Evolutionary conservation across 805 yeast genomes (phyloP).

Genomic region (Kluyveromyces aestuarii): DNA sequence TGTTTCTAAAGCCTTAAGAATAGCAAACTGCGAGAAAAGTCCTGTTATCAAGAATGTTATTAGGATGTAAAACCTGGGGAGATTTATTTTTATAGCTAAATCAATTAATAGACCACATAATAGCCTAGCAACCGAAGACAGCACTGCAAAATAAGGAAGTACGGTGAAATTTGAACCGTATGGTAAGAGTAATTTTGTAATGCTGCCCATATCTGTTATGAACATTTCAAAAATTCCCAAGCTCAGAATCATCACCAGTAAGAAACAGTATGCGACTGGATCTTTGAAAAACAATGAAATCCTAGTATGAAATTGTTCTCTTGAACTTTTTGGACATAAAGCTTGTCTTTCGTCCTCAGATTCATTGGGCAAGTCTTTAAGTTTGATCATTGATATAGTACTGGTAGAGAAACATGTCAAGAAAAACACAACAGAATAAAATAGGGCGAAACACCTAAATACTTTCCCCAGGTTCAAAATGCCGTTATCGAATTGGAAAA

Average conservation of each 20-base stretch:
- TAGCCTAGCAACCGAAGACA: slow-evolving; percentile 65
- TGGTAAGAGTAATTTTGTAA: slow-evolving; percentile 34
- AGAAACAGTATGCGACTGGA: slow-evolving; percentile 53
- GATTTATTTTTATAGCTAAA: slow-evolving; percentile 30
- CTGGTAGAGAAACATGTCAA: slow-evolving; percentile 58
- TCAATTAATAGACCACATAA: slow-evolving; percentile 64
- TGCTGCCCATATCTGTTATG: slow-evolving; percentile 73
- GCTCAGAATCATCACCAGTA: slow-evolving; percentile 52
- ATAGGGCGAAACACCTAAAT: slow-evolving; percentile 41
- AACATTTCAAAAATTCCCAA: slow-evolving; percentile 83
- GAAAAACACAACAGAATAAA: slow-evolving; percentile 49
- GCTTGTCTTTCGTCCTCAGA: slow-evolving; percentile 15
- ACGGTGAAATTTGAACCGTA: slow-evolving; percentile 20
- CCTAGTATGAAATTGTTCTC: background rate
- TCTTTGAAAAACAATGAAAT: slow-evolving; percentile 34
- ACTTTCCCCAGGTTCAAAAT: slow-evolving; percentile 41
- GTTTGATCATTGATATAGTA: slow-evolving; percentile 46
- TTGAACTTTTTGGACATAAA: slow-evolving; percentile 19
- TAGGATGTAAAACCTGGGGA: slow-evolving; percentile 27
- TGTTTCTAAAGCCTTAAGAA: slow-evolving; percentile 15
- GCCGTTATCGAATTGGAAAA: slow-evolving; percentile 27
- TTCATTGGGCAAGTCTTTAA: slow-evolving; percentile 22
- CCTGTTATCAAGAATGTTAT: slow-evolving; percentile 29
- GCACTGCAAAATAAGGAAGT: slow-evolving; percentile 54
- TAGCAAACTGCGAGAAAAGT: slow-evolving; percentile 28